Base-by-base conservation (phyloP, 2,329 filamentous ascomycete genomes). In the Dactylonectria estremocensis region DNA sequence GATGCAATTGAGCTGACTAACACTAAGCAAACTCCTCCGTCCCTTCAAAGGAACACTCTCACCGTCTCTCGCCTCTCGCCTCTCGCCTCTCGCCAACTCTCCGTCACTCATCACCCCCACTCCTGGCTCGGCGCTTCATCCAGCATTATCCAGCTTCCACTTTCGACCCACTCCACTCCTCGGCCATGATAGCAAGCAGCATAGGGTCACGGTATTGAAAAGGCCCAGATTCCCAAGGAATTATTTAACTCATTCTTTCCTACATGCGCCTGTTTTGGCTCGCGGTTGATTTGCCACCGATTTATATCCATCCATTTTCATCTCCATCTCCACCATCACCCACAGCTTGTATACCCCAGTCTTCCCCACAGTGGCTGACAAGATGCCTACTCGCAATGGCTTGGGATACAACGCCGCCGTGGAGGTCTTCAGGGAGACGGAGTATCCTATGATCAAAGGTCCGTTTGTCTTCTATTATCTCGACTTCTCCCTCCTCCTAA, bases 401-500 rank as follows among this genome's bases (percentile, higher is more conserved):
- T 52, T 46, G 70, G 77, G 74, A 70, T 93, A 93, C 77, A 89
- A 92, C 77, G 78, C 79, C 63, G 81, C 81, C 35, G 85, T 94
- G 18, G 90, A 92, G 77, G 77, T 77, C 14, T 83, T 93, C 33
- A 85, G 91, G 67, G 80, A 84, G 16, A 77, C 77, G 37, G 91
- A 94, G 73, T 94, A 90, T 79, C 92, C 92, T 28, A 92, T 93
- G 90, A 84, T 94, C 49, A 83, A 88, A 82, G 90, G 92, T 91
- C 77, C 64, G 76, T 67, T 55, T 14, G 4, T 43, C 16, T 55
- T 48, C 16, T 3, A 46, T 20, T 10, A 37, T 11, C n/a, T 16
- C 4, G n/a, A 31, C n/a, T 7, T 22, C 28, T 40, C 28, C 45
- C 18, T 14, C 14, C 7, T 37, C 28, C 46, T 60, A 43, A 52